These are phyloP conservation scores for Anisogramma anomala DNA, from an alignment of 2,329 filamentous ascomycete species.

Conservation along the genomic window DNA sequence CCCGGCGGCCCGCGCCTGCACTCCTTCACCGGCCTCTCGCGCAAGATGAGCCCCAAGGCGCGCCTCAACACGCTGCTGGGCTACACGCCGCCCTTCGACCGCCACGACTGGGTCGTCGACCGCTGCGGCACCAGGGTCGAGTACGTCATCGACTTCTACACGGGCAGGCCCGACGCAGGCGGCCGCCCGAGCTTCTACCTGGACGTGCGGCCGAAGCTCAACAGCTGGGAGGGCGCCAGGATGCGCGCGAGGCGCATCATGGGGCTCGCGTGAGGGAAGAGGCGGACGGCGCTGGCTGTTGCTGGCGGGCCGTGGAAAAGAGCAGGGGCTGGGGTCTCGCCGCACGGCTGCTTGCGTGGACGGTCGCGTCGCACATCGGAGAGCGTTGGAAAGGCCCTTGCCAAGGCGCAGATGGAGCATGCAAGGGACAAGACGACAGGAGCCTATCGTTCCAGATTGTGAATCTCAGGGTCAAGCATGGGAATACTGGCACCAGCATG, in stretches of 20 bases:
- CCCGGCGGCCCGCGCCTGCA: slow-evolving; percentile 73
- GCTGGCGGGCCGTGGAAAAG: no score
- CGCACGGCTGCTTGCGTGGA: no score
- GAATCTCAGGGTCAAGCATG: no score
- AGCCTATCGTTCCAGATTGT: no score
- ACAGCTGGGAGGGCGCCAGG: slow-evolving; percentile 55
- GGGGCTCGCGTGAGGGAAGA: slow-evolving; percentile 32
- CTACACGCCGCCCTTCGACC: slow-evolving; percentile 86
- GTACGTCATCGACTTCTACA: slow-evolving; percentile 97
- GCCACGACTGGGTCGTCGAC: slow-evolving; percentile 96
- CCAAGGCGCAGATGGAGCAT: no score
- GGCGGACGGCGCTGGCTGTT: background rate
- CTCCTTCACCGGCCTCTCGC: slow-evolving; percentile 66
- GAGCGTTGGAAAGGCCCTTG: no score
- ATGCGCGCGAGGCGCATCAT: slow-evolving; percentile 46
- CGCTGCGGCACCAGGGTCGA: slow-evolving; percentile 76
- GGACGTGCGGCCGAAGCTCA: slow-evolving; percentile 57
- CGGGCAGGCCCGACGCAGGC: slow-evolving; percentile 44
- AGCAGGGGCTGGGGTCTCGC: no score
- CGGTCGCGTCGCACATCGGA: no score
- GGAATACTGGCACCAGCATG: no score
- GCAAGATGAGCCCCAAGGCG: slow-evolving; percentile 66
- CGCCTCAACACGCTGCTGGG: slow-evolving; percentile 72
- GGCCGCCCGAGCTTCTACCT: slow-evolving; percentile 49
- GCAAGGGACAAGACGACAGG: no score